Evolutionary conservation across 768 basidiomycete species (phyloP), one percentile per base, ranked within the genome.

Genomic region (Crassisporium funariophilum): DNA sequence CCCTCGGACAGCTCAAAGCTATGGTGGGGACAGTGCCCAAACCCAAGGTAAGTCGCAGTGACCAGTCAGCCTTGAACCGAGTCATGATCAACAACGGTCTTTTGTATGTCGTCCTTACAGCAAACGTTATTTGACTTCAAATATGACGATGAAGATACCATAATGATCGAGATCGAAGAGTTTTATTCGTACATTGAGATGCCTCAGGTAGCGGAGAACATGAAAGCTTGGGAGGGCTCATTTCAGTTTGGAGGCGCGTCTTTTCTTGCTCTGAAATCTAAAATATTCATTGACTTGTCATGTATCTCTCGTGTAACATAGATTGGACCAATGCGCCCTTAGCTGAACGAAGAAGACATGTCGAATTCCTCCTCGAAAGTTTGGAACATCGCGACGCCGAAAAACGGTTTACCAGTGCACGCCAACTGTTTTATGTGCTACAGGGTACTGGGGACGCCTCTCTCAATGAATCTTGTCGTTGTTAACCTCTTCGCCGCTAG

Each of bases 141-240:
- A 50, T 98, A 98, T 64, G 91, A 95, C 56, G 95, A 98, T 65
- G 94, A 95, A 61, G 92, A 97, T 67, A 94, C 91, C 4, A 84
- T 98, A 15, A 86, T 95, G 79, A 88, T 89, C 58, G 97, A 99
- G 65, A 85, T 99, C 29, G 91, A 98, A 48, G 97, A 99, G 68
- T 98, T 98, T 70, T 98, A 95, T 67, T 91, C 92, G 16, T 99
- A 97, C 68, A 84, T 92, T 50, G 95, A 98, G 73, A 91, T 93
- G 81, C 82, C 88, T 0, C 90, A 94, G 63, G 86, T 93, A 16
- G 83, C 82, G 2, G 89, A 91, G 73, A 91, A 92, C 63, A 72
- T 91, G 53, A 86, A 84, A 60, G 87, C 90, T 35, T 97, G 92
- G 88, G 81, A 88, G 59, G 85, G 85, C 29, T 91, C 87, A 34